A percentile compares a stretch with the other conserved stretches of the same genome.
These are phyloP conservation scores for Lachnellula occidentalis DNA, from an alignment of 2,329 filamentous ascomycete genomes.

Conservation along the genomic window DNA sequence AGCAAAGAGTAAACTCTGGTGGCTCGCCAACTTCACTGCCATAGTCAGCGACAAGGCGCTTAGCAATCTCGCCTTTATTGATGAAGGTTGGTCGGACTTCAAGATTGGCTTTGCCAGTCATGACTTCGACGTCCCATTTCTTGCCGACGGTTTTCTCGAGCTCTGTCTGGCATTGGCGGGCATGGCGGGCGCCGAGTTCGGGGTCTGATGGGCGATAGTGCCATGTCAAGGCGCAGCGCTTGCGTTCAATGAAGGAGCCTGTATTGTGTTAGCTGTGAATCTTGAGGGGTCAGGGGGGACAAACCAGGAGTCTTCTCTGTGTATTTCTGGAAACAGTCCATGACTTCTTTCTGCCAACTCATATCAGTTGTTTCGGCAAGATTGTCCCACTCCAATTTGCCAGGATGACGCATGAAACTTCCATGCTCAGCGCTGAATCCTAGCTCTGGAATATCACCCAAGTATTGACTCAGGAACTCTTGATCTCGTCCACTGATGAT, in stretches of 20 bases:
- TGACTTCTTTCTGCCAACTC: constrained; percentile 84
- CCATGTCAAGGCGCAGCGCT: constrained; percentile 93
- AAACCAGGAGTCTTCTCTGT: constrained; percentile 79
- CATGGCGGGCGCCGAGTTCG: constrained; percentile 74
- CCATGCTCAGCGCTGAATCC: constrained; percentile 97
- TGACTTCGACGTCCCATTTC: constrained; percentile 89
- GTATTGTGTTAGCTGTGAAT: constrained; percentile 14
- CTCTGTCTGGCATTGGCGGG: constrained; percentile 74
- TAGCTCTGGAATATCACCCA: constrained; percentile 83
- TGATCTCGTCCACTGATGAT: constrained; percentile 96
- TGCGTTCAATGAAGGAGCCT: constrained; percentile 90
- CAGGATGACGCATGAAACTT: constrained; percentile 84
- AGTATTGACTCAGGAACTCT: constrained; percentile 81
- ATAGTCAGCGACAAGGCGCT: constrained; percentile 73
- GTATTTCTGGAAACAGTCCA: constrained; percentile 80
- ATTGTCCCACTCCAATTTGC: constrained; percentile 76
- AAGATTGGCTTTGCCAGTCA: constrained; percentile 93
- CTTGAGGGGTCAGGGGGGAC: constrained; percentile 23
- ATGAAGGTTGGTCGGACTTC: constrained; percentile 96
- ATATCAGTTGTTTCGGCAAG: constrained; percentile 82
- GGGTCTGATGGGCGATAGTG: constrained; percentile 91
- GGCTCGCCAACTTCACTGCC: constrained; percentile 46
- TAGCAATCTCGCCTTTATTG: constrained; percentile 95
- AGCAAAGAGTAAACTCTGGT: constrained; percentile 82
- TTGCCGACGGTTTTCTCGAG: constrained; percentile 71